Evolutionary conservation across 2,329 filamentous ascomycete genomes (phyloP), one percentile per base, ranked within the genome.

Genomic region (Microdochium paspali): DNA sequence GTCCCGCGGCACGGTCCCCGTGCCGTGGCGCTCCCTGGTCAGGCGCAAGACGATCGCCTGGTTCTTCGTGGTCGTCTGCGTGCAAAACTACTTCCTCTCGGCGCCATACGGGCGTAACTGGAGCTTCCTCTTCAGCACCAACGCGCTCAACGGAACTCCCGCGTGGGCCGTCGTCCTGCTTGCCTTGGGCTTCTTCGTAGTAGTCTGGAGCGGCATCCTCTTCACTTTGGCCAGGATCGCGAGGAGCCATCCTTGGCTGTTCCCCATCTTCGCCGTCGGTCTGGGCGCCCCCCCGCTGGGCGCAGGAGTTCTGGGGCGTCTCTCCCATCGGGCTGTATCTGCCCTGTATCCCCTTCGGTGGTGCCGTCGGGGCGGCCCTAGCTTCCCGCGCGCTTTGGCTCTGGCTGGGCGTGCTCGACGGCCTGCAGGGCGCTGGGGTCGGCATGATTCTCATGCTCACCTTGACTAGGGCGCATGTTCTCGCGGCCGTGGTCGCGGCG

Each of bases 371-470:
- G 7, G 72, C 75, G 3, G 77, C 81, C 0, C 59, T 84, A 1
- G 62, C 79, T 9, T 76, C 77, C 2, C 69, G 81, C 39, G 65
- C 69, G 47, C 62, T 84, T 4, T 85, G 82, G 81, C 69, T 85
- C 10, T 85, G 81, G 80, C 72, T 85, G 0, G 82, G 82, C 35
- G 71, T 84, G 4, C 67, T 85, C 10, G 82, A 85, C 54, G 72
- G 77, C 10, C 64, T 85, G 6, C 82, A 85, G 59, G 79, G 80
- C 32, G 74, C 84, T 2, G 82, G 82, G 2, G 76, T 85, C 47
- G 82, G 82, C 47, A 85, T 84, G 80, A 78, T 85, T 46, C 66
- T 85, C 4, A 63, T 85, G 39, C 79, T 82, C 58, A 84, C 80
- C 1, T 62, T 83, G 53, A 84, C 81, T 1, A 68, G 82, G 20